phyloP scores from a whole-genome alignment of 202 grass and related monocot species.

The Musa balbisiana region DNA sequence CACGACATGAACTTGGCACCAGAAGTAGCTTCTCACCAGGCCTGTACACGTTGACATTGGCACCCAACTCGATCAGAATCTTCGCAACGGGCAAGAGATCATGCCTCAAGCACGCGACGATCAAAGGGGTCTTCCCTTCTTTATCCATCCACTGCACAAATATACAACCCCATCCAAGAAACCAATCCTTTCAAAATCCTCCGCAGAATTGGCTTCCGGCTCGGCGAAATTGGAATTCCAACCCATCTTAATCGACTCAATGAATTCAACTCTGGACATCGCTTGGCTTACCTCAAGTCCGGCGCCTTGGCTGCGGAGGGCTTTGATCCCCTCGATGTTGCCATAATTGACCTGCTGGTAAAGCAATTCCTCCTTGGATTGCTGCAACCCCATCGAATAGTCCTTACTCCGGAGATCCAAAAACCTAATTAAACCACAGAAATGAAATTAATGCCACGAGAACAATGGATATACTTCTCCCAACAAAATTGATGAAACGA shows the following conservation, averaged over 20 bases:
- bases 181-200: background rate
- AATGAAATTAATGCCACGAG: background rate
- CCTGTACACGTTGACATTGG: slow-evolving; percentile 69
- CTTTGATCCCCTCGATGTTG: slow-evolving; percentile 60
- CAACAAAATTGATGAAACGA: too few species aligned
- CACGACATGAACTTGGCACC: background rate
- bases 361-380: slow-evolving; percentile 84
- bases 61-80: slow-evolving; percentile 55
- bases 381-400: slow-evolving; percentile 55
- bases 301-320: slow-evolving; percentile 52
- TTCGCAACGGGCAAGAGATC: slow-evolving; percentile 60
- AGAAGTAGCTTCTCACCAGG: slow-evolving; percentile 37
- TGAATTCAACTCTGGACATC: too few species aligned
- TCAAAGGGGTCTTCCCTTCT: slow-evolving; percentile 83
- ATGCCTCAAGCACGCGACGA: slow-evolving; percentile 58
- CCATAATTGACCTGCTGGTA: slow-evolving; percentile 88
- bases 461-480: too few species aligned
- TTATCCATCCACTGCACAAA: slow-evolving; percentile 84
- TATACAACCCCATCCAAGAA: background rate
- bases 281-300: slow-evolving; percentile 48
- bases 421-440: background rate
- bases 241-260: too few species aligned
- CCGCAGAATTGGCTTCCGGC: background rate
- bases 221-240: background rate
- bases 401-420: background rate